These are phyloP conservation scores for Mallotus nudiflorus DNA, from an alignment of 345 rosid genomes.

Conservation along the genomic window DNA sequence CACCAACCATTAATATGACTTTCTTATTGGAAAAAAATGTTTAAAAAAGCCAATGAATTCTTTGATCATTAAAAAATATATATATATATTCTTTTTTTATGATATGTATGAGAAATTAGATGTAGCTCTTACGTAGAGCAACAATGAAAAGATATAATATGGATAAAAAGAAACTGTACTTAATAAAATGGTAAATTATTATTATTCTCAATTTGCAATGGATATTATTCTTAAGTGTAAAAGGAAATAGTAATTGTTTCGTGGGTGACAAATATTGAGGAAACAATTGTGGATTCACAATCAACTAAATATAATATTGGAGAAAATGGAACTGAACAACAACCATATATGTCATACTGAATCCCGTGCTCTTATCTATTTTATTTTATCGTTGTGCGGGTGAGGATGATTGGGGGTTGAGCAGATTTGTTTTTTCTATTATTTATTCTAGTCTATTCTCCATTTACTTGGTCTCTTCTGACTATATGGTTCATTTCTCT, in stretches of 20 bases:
- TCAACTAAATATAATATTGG: neutral
- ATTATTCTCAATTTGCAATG: no score
- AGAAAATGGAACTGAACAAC: neutral
- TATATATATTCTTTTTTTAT: no score
- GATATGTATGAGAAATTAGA: no score
- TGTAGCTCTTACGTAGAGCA: no score
- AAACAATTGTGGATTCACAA: neutral
- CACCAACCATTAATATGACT: no score
- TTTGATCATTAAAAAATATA: no score
- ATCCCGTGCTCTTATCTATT: neutral
- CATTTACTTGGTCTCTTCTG: neutral
- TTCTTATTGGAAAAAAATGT: no score
- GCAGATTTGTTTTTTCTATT: neutral
- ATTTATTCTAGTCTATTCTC: neutral
- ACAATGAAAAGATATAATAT: no score
- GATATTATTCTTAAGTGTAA: neutral
- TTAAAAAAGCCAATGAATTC: no score
- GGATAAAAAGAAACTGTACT: neutral
- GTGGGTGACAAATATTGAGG: neutral
- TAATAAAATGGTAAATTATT: neutral
- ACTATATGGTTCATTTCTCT: constrained; percentile 7
- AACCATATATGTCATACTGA: neutral
- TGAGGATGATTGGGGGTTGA: neutral
- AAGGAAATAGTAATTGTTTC: neutral
- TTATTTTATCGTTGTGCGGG: neutral